A percentile compares a stretch with the other conserved stretches of the same genome.
Conservation (phyloP, 306 rosid genomes). For the Castanea sativa region DNA sequence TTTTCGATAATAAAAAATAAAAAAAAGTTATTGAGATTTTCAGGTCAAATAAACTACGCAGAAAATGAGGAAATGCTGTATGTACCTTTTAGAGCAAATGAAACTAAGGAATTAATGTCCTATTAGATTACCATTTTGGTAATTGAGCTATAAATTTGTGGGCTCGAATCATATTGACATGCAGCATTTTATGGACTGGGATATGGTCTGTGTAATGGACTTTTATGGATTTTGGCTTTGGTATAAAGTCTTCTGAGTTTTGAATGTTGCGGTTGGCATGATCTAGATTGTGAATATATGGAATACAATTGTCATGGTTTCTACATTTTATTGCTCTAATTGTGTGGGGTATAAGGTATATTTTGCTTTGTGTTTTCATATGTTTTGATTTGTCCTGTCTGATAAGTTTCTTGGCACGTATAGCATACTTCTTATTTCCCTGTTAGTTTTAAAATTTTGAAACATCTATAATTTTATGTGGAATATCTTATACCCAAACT, state of each 20-base stretch:
- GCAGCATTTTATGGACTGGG: not conserved
- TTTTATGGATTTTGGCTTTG: not conserved
- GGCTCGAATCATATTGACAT: not conserved
- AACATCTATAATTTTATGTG: not conserved
- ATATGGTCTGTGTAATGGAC: not conserved
- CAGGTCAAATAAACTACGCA: too few relatives aligned
- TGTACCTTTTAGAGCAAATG: not conserved
- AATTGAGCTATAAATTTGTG: not conserved
- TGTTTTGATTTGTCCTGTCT: not conserved
- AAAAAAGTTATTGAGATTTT: too few relatives aligned
- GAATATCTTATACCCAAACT: not conserved
- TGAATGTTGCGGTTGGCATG: not conserved
- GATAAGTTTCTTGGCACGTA: not conserved
- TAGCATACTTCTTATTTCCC: not conserved
- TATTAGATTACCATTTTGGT: not conserved
- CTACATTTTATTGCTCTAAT: not conserved
- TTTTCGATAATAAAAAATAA: too few relatives aligned
- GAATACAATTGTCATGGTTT: not conserved
- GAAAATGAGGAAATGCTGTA: too few relatives aligned
- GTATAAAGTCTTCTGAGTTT: not conserved
- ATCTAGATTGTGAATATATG: not conserved
- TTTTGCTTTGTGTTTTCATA: not conserved
- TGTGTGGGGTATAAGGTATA: not conserved
- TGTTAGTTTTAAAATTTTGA: not conserved
- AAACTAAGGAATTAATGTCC: not conserved